phyloP scores from a whole-genome alignment of 1,284 basidiomycete genomes.

The Vanrija humicola region DNA sequence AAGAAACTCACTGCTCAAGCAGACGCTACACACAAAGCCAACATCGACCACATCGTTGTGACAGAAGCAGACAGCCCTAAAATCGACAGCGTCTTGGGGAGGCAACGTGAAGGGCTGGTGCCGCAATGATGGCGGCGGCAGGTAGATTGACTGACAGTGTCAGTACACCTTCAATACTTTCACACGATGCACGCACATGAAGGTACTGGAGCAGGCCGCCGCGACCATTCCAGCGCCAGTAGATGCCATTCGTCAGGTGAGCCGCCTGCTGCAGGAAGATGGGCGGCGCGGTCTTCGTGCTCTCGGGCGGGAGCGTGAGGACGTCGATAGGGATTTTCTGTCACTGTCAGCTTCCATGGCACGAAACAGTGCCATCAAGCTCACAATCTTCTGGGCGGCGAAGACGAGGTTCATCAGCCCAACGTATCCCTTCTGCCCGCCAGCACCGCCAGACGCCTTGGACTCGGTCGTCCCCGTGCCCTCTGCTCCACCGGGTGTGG shows the following conservation, averaged over 20 bases:
- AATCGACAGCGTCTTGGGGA: slow-evolving; percentile 90
- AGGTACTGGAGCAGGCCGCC: slow-evolving; percentile 84
- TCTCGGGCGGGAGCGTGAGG: slow-evolving; percentile 75
- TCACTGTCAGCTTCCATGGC: not conserved
- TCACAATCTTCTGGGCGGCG: slow-evolving; percentile 90
- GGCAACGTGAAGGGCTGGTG: slow-evolving; percentile 71
- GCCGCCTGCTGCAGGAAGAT: slow-evolving; percentile 97
- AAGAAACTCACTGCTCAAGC: slow-evolving; percentile 71
- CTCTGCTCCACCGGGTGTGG: slow-evolving; percentile 59
- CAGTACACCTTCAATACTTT: not conserved
- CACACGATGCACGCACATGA: slow-evolving; percentile 56
- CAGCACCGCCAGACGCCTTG: slow-evolving; percentile 15
- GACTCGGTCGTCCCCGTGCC: slow-evolving; percentile 7
- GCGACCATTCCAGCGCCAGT: slow-evolving; percentile 66
- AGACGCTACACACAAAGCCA: slow-evolving; percentile 96
- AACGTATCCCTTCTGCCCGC: slow-evolving; percentile 55
- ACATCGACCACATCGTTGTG: slow-evolving; percentile 95
- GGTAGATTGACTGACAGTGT: slow-evolving; percentile 71
- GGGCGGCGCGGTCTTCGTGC: slow-evolving; percentile 59
- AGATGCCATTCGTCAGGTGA: slow-evolving; percentile 89
- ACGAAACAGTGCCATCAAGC: slow-evolving; percentile 28
- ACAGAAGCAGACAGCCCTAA: slow-evolving; percentile 97
- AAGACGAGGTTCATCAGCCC: slow-evolving; percentile 99
- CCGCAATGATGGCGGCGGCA: slow-evolving; percentile 76
- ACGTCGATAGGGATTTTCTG: slow-evolving; percentile 95